Evolutionary conservation across 768 basidiomycete genomes (phyloP).

Genomic region (Peribolospora kevripleyi): DNA sequence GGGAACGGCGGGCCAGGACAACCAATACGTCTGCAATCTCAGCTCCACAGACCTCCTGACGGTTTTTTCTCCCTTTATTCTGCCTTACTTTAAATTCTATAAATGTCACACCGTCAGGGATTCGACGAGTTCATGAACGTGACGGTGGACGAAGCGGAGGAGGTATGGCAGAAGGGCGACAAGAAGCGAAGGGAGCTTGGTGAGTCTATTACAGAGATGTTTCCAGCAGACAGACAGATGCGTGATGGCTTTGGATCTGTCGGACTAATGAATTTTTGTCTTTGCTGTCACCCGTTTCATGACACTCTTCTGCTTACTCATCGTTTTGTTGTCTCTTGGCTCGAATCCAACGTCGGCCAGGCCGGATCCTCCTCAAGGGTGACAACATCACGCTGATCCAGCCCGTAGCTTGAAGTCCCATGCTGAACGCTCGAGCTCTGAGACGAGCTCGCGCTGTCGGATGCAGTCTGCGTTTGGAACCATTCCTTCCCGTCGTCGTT

Average conservation of each 20-base stretch:
- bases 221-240: too few species aligned
- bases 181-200: slow-evolving; percentile 50
- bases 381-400: slow-evolving; percentile 98
- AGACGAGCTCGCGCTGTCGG: too few species aligned
- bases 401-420: slow-evolving; percentile 15
- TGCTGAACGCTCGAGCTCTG: too few species aligned
- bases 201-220: slow-evolving; percentile 14
- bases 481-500: too few species aligned
- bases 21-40: too few species aligned
- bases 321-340: neutral
- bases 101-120: slow-evolving; percentile 31
- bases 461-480: too few species aligned
- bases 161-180: slow-evolving; percentile 41
- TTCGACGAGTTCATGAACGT: slow-evolving; percentile 99
- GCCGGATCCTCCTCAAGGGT: slow-evolving; percentile 84
- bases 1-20: too few species aligned
- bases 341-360: slow-evolving; percentile 22
- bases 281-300: too few species aligned
- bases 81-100: too few species aligned
- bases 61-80: neutral
- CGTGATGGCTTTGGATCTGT: too few species aligned
- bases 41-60: too few species aligned
- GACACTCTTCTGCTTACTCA: neutral
- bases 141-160: slow-evolving; percentile 74
- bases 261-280: too few species aligned